Base-by-base conservation (phyloP, 257 asterid genomes). In the Scutellaria barbata region DNA sequence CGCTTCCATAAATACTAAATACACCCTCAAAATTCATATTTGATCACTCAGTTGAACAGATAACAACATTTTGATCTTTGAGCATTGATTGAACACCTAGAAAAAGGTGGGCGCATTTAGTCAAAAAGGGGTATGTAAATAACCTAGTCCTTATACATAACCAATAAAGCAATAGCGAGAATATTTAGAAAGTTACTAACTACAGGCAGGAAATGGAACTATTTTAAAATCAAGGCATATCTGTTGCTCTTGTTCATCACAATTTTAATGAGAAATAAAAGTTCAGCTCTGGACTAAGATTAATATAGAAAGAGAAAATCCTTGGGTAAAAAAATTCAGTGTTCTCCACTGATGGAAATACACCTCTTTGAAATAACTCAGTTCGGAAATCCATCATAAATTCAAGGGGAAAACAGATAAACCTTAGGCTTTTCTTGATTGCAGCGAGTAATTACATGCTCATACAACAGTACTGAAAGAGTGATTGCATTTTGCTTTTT, bases 341-440 rank as follows among this genome's bases (percentile, higher is more conserved):
- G 10, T 50, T 66, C 35, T 48, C 51, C 37, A 8, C 6, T 37
- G 59, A 6, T 61, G 66, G 16, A n/a, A 60, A 58, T 65, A 12
- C 14, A 25, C 70, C 41, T 50, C 9, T 59, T 41, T 48, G 16
- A 8, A 12, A 47, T 4, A 11, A 10, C 22, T 65, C 8, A 2
- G 7, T 5, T 48, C 9, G 17, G 39, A 40, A 40, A 10, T 33
- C 13, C 17, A 63, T 41, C 37, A 55, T 39, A 43, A 11, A 43
- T 63, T 45, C 50, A 11, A 20, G n/a, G 41, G 41, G 41, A 45
- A 58, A 35, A 59, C 3, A 14, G 51, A 61, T 14, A 17, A 61
- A 41, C 68, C 37, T 62, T 62, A 3, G 30, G 17, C 37, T 40
- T 17, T 17, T 16, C 14, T 62, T 41, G 10, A 62, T 62, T 62